Evolutionary conservation across 1,284 basidiomycete genomes (phyloP).

Genomic region (Pyrrhoderma noxium): DNA sequence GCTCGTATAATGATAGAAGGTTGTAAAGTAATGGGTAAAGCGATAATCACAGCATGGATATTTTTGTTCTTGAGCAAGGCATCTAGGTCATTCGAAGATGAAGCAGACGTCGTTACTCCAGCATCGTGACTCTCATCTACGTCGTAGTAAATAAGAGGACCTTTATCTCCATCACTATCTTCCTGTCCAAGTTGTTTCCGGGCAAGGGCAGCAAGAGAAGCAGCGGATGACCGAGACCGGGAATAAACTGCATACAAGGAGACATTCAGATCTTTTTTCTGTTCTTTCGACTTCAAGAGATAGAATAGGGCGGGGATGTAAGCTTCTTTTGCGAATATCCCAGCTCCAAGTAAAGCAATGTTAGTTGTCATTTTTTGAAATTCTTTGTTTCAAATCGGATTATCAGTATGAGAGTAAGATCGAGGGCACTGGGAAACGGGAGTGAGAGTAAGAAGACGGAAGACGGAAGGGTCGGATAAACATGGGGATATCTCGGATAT

Average conservation of each 20-base stretch:
- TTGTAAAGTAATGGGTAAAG: constrained; percentile 70
- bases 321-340: constrained; percentile 70
- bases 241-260: constrained; percentile 72
- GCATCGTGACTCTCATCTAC: too few species aligned
- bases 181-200: constrained; percentile 36
- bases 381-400: too few species aligned
- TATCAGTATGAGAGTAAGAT: too few species aligned
- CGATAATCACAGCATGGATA: constrained; percentile 67
- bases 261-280: constrained; percentile 18
- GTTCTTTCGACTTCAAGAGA: constrained; percentile 49
- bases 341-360: constrained; percentile 65
- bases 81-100: constrained; percentile 35
- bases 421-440: too few species aligned
- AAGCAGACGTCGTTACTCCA: constrained; percentile 24
- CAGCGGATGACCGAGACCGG: constrained; percentile 59
- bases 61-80: constrained; percentile 58
- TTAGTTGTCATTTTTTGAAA: too few species aligned
- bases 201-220: constrained; percentile 41
- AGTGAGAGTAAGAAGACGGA: too few species aligned
- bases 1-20: constrained; percentile 58
- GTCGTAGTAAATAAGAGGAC: constrained; percentile 54
- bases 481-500: neutral
- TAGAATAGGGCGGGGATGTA: constrained; percentile 19
- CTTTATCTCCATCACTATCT: too few species aligned
- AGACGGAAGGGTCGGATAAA: neutral